phyloP scores from a whole-genome alignment of 495 filamentous ascomycete species.

The Aspergillus heteromorphus region DNA sequence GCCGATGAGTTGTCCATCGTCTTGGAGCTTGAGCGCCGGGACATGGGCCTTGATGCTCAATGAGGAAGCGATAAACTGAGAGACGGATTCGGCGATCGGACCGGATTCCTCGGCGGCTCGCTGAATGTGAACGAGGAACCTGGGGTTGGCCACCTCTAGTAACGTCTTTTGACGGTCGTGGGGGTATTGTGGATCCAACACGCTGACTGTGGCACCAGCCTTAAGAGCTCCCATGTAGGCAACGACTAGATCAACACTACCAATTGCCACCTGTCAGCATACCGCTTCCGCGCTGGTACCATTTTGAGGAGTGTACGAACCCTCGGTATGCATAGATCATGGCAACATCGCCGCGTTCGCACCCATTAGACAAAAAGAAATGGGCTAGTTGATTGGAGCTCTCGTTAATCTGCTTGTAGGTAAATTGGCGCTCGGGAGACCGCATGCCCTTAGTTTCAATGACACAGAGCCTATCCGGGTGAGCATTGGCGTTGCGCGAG shows the following conservation, averaged over 20 bases:
- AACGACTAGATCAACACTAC: constrained; percentile 45
- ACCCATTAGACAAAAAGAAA: constrained; percentile 63
- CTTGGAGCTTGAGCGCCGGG: constrained; percentile 65
- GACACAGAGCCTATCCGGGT: constrained; percentile 77
- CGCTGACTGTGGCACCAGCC: constrained; percentile 46
- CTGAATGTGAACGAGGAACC: constrained; percentile 73
- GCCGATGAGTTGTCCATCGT: constrained; percentile 70
- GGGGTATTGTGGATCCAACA: constrained; percentile 87
- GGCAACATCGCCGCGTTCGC: constrained; percentile 80
- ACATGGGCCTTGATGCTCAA: constrained; percentile 38
- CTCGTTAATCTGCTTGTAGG: constrained; percentile 84
- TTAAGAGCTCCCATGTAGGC: constrained; percentile 54
- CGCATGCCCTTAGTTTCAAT: constrained; percentile 68
- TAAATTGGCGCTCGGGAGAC: constrained; percentile 63
- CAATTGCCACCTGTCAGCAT: no score
- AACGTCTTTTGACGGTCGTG: constrained; percentile 85
- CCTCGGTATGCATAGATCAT: constrained; percentile 83
- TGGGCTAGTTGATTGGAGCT: constrained; percentile 76
- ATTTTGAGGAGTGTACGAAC: no score
- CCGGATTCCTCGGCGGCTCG: constrained; percentile 54
- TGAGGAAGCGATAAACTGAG: no score
- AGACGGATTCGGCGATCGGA: no score
- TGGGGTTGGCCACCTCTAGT: constrained; percentile 79
- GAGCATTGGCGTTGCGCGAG: constrained; percentile 59
- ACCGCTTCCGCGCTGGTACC: no score